Evolutionary conservation across 805 yeast species (phyloP), one percentile per base, ranked within the genome.

Genomic region (Spathaspora passalidarum): DNA sequence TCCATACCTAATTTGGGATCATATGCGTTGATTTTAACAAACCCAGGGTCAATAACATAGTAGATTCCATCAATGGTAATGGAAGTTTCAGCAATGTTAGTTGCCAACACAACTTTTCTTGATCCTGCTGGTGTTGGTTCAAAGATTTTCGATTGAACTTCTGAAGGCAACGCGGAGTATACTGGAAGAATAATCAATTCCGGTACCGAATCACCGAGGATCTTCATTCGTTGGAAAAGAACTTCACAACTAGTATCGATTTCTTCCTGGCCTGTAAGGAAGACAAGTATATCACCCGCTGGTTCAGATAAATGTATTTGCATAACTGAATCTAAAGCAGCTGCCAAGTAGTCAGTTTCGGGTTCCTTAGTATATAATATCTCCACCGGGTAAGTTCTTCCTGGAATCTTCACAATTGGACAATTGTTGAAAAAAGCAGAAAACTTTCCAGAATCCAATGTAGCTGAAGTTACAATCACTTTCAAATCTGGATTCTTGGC

Each of bases 11-110:
- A 68, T 54, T 86, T 80, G 1, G 97, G 83, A 60, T 90, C 94
- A 66, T 86, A 92, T 1, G 89, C 88, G 56, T 88, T 91, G 40
- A 91, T 80, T 63, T 94, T 94, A 13, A 91, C 92, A 63, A 86
- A 90, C 0, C 99, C 99, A 0, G 97, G 95, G 59, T 94, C 99
- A 20, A 94, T 80, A 25, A 94, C 99, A 59, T 82, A 94, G 52
- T 76, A 84, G 29, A 94, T 86, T 10, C 97, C 97, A 62, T 92
- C 97, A 49, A 94, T 91, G 2, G 99, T 94, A 56, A 94, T 81
- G 7, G 98, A 92, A 0, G 99, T 94, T 65, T 92, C 99, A 0
- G 98, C 99, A 54, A 92, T 94, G 57, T 92, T 92, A 1, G 99
- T 94, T 0, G 99, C 98, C 46, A 94, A 71, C 7, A 94, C 88